Base-by-base conservation (phyloP, 208 protist genomes). In the Crithidia bombi region DNA sequence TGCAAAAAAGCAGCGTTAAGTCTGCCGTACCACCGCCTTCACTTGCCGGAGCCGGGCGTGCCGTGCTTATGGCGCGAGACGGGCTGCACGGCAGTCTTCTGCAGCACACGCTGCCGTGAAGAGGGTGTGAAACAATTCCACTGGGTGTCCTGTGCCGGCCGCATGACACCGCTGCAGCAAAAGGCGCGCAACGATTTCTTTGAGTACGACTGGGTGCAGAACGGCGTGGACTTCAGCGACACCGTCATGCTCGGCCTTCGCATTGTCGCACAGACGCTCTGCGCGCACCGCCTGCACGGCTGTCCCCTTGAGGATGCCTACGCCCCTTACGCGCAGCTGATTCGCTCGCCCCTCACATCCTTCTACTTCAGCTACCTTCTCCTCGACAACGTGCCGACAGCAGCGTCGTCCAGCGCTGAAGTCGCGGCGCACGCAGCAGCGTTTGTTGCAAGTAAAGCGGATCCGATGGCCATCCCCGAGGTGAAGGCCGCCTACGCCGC, bases 341-440 rank as follows among this genome's bases (percentile, higher is more conserved):
- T 89, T 26, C 77, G 72, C 33, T 70, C 78, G 0, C 81, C 81
- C 12, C 64, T 89, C 32, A 65, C 69, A 0, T 33, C 63, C 36
- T 94, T 94, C 46, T 78, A 65, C 39, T 91, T 95, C 64, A 77
- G 75, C 14, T 95, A 92, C 65, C 65, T 91, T 5, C 66, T 92
- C 2, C 15, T 73, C 19, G 69, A 69, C 10, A 58, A 62, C 21
- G 43, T 59, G 39, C 63, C 55, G 1, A 65, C 46, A 17, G 35
- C 28, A 33, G 41, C 7, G n/a, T 64, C 63, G 23, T 25, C 10
- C 39, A 38, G 41, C 5, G 62, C 47, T 30, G 71, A 63, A 17
- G 35, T 57, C 30, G 70, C 54, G 28, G 61, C 21, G 25, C 47
- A 68, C 30, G 57, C 19, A 25, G 59, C 38, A 1, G 33, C 43